Evolutionary conservation across 2,329 filamentous ascomycete species (phyloP).

Genomic region (Phyllosticta paracitricarpa): DNA sequence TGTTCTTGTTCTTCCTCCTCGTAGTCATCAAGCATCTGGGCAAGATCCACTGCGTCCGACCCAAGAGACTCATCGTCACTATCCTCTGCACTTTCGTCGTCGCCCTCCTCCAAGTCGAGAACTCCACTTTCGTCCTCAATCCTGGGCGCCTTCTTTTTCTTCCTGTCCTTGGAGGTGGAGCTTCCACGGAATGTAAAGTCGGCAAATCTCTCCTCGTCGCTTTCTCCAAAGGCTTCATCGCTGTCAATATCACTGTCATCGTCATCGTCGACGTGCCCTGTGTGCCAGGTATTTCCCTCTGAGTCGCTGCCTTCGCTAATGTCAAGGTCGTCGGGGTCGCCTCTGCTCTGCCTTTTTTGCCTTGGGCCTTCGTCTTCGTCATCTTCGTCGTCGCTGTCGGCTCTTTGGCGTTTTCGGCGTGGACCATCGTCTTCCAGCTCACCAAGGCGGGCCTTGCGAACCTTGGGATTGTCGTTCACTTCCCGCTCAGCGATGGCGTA

Average conservation of each 20-base stretch:
- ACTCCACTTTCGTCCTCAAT: slow-evolving; percentile 22
- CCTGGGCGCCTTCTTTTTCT: slow-evolving; percentile 21
- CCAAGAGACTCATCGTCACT: slow-evolving; percentile 54
- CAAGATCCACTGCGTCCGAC: slow-evolving; percentile 53
- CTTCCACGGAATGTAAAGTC: slow-evolving; percentile 61
- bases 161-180: slow-evolving; percentile 41
- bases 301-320: slow-evolving; percentile 72
- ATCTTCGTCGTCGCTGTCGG: slow-evolving; percentile 40
- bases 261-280: slow-evolving; percentile 59
- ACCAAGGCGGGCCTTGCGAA: slow-evolving; percentile 50
- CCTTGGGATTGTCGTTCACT: slow-evolving; percentile 42
- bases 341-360: slow-evolving; percentile 22
- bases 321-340: slow-evolving; percentile 31
- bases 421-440: slow-evolving; percentile 37
- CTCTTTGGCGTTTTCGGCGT: slow-evolving; percentile 31
- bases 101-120: slow-evolving; percentile 41
- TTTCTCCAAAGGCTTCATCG: slow-evolving; percentile 79
- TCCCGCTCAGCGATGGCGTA: slow-evolving; percentile 54
- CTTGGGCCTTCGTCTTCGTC: slow-evolving; percentile 31
- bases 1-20: slow-evolving; percentile 19
- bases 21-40: slow-evolving; percentile 48
- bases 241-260: slow-evolving; percentile 61
- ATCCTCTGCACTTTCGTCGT: slow-evolving; percentile 32
- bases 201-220: slow-evolving; percentile 76
- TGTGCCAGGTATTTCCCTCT: slow-evolving; percentile 74